These are phyloP conservation scores for Agaricus sinodeliciosus DNA, from an alignment of 768 basidiomycete species.

Conservation along the genomic window DNA sequence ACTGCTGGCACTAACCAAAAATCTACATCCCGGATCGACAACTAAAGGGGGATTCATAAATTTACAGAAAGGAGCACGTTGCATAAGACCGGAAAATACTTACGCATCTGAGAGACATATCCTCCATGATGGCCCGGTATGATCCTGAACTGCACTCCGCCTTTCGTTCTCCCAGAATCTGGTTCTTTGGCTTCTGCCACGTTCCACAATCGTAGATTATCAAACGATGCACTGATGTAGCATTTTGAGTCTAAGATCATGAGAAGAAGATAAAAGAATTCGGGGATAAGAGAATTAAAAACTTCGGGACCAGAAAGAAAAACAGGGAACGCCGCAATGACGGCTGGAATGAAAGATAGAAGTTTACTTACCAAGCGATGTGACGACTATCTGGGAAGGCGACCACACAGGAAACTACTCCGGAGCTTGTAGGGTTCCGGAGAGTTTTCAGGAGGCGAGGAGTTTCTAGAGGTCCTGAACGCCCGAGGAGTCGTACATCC, in stretches of 20 bases:
- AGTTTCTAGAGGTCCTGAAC: slow-evolving; percentile 50
- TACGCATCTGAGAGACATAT: slow-evolving; percentile 88
- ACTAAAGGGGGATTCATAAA: slow-evolving; percentile 39
- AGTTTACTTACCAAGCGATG: slow-evolving; percentile 69
- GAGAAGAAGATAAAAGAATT: not conserved
- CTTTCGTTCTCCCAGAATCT: slow-evolving; percentile 49
- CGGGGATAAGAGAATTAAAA: not conserved
- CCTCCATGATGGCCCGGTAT: slow-evolving; percentile 96
- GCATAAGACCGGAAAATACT: slow-evolving; percentile 23
- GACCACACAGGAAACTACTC: slow-evolving; percentile 86
- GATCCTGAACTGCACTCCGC: slow-evolving; percentile 86
- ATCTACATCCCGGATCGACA: slow-evolving; percentile 76
- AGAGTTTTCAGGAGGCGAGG: slow-evolving; percentile 78
- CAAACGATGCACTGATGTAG: slow-evolving; percentile 69
- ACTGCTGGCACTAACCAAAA: slow-evolving; percentile 87
- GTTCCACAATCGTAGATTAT: slow-evolving; percentile 94
- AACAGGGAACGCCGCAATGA: not conserved
- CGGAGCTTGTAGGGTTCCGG: slow-evolving; percentile 82
- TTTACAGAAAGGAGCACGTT: not conserved
- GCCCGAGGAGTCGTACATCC: slow-evolving; percentile 83
- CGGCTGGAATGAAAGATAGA: not conserved
- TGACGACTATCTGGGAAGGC: slow-evolving; percentile 91
- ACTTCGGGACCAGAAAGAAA: not conserved
- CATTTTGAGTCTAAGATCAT: not conserved
- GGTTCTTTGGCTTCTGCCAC: slow-evolving; percentile 76